Conservation (phyloP, 2,329 filamentous ascomycete species). For the Stachybotrys chartarum region DNA sequence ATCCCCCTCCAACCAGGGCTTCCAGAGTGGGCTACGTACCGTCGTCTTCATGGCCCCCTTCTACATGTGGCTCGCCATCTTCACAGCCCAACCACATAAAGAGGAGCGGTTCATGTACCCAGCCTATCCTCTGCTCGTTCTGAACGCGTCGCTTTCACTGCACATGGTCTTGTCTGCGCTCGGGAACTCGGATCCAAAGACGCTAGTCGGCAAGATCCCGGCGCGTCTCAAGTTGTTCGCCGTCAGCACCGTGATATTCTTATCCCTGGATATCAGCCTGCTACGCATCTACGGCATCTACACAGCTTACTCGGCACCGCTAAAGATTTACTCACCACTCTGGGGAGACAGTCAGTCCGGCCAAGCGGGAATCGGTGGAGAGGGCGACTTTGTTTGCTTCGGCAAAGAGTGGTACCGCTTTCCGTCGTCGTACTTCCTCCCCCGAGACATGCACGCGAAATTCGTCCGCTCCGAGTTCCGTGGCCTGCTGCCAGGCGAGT, state of each 20-base stretch:
- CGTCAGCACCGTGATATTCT: conserved; percentile 53
- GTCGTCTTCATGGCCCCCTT: conserved; percentile 77
- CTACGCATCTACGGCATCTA: conserved; percentile 71
- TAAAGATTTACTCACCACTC: conserved; percentile 63
- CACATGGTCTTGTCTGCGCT: conserved; percentile 74
- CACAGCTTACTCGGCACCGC: conserved; percentile 75
- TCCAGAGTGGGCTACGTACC: conserved; percentile 65
- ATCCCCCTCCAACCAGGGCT: conserved; percentile 52
- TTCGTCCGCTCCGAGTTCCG: conserved; percentile 88
- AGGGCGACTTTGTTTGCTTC: conserved; percentile 72
- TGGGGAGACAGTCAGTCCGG: conserved; percentile 40
- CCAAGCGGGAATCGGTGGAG: conserved; percentile 41
- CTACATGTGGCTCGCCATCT: conserved; percentile 90
- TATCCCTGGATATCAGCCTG: conserved; percentile 59
- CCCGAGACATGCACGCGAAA: conserved; percentile 74
- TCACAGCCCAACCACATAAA: conserved; percentile 90
- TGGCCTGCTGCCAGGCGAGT: conserved; percentile 85
- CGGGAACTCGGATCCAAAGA: conserved; percentile 61
- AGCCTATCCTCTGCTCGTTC: conserved; percentile 79
- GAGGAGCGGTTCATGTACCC: conserved; percentile 99
- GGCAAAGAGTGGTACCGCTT: conserved; percentile 99
- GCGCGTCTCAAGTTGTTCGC: conserved; percentile 63
- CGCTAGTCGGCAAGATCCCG: conserved; percentile 64
- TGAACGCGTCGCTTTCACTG: conserved; percentile 80
- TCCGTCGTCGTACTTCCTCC: conserved; percentile 86